These are phyloP conservation scores for Evernia prunastri DNA, from an alignment of 495 filamentous ascomycete genomes.

Conservation along the genomic window DNA sequence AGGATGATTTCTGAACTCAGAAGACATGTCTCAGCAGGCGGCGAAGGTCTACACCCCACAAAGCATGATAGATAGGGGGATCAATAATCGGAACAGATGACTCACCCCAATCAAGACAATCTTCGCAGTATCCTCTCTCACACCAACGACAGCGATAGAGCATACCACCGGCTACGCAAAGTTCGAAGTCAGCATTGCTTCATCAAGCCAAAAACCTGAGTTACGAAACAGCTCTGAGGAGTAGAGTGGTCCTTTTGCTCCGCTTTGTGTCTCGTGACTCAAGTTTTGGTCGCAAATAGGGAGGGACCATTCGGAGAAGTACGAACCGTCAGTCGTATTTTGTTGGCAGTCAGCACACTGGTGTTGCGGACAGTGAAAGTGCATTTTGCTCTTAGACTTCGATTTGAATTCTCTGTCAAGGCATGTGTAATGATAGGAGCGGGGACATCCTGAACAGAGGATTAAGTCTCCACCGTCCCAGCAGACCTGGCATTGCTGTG, in stretches of 20 bases:
- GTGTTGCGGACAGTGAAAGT: slow-evolving; percentile 54
- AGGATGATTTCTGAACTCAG: too few relatives aligned
- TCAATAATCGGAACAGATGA: too few relatives aligned
- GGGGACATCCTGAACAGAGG: slow-evolving; percentile 49
- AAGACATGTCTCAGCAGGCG: too few relatives aligned
- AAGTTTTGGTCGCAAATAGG: too few relatives aligned
- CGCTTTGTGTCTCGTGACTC: too few relatives aligned
- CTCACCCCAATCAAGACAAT: slow-evolving; percentile 56
- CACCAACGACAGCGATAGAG: slow-evolving; percentile 55
- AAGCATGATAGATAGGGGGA: too few relatives aligned
- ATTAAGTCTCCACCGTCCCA: slow-evolving; percentile 42
- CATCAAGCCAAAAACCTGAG: background rate
- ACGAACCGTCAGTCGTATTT: slow-evolving; percentile 39
- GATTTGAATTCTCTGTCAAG: slow-evolving; percentile 37
- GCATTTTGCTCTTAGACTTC: slow-evolving; percentile 32
- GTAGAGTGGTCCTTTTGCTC: too few relatives aligned
- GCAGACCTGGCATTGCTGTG: slow-evolving; percentile 51
- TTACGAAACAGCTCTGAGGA: too few relatives aligned
- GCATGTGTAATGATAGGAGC: slow-evolving; percentile 51
- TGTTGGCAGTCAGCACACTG: slow-evolving; percentile 48
- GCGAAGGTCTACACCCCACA: too few relatives aligned
- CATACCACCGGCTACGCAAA: slow-evolving; percentile 44
- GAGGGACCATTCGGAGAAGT: background rate
- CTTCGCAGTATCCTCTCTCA: slow-evolving; percentile 52
- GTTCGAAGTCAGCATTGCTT: background rate